phyloP scores from a whole-genome alignment of 805 yeast genomes.

The Suhomyces prunicola region DNA sequence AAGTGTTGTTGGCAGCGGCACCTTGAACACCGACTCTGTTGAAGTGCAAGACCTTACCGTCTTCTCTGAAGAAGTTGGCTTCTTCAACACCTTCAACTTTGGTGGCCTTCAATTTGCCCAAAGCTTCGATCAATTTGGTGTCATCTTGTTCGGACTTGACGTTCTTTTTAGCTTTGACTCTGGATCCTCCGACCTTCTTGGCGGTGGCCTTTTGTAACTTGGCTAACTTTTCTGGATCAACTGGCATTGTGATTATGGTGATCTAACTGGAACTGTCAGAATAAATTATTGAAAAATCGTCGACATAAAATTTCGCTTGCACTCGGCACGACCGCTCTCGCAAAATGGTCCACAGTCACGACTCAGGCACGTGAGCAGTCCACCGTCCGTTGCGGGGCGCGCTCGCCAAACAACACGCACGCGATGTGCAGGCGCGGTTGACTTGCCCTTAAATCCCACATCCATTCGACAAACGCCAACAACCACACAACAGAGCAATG shows the following conservation, averaged over 20 bases:
- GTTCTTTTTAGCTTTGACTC: constrained; percentile 87
- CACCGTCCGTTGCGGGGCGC: background rate
- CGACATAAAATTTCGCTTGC: constrained; percentile 7
- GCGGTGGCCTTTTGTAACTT: constrained; percentile 83
- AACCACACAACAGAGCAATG: background rate
- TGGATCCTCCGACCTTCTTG: constrained; percentile 77
- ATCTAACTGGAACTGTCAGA: background rate
- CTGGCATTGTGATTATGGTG: constrained; percentile 53
- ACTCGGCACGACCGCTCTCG: background rate
- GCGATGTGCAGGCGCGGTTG: background rate
- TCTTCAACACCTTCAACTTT: constrained; percentile 88
- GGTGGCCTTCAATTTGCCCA: constrained; percentile 86
- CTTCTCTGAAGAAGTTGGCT: constrained; percentile 96
- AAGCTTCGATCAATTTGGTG: constrained; percentile 82
- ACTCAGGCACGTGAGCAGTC: background rate
- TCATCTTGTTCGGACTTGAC: constrained; percentile 77
- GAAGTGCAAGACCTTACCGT: constrained; percentile 94
- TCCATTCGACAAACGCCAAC: background rate
- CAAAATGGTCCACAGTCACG: background rate
- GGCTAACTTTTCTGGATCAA: constrained; percentile 92
- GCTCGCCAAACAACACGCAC: background rate
- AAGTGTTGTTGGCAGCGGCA: constrained; percentile 85
- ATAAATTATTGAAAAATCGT: constrained; percentile 2
- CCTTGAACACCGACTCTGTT: constrained; percentile 95
- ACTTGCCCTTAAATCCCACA: background rate